Conservation (phyloP, 2,329 filamentous ascomycete genomes). For the Emericellopsis atlantica region DNA sequence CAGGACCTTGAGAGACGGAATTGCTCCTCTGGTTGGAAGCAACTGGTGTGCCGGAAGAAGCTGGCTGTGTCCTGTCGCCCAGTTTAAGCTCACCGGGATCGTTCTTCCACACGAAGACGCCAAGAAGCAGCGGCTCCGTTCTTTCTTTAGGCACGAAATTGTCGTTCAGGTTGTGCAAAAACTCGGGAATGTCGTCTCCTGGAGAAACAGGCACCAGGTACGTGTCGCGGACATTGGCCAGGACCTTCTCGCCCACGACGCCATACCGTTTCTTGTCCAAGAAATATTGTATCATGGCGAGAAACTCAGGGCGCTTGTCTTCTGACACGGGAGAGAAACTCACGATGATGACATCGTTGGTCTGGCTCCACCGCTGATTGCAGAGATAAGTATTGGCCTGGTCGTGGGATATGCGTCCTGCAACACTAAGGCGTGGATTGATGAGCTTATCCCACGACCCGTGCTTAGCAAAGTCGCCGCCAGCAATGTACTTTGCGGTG, state of each 20-base stretch:
- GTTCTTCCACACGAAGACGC: slow-evolving; percentile 74
- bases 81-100: slow-evolving; percentile 15
- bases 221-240: slow-evolving; percentile 71
- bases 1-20: slow-evolving; percentile 31
- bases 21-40: slow-evolving; percentile 25
- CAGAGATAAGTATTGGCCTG: slow-evolving; percentile 87
- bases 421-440: slow-evolving; percentile 55
- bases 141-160: slow-evolving; percentile 63
- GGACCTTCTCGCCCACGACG: slow-evolving; percentile 66
- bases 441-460: slow-evolving; percentile 65
- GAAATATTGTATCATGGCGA: slow-evolving; percentile 81
- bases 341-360: slow-evolving; percentile 75
- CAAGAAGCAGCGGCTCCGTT: slow-evolving; percentile 64
- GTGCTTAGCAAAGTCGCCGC: slow-evolving; percentile 54
- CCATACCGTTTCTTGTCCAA: slow-evolving; percentile 70
- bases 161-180: slow-evolving; percentile 78
- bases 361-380: slow-evolving; percentile 67
- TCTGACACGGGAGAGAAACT: slow-evolving; percentile 53
- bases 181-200: slow-evolving; percentile 62
- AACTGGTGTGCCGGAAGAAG: background rate
- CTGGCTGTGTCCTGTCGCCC: background rate
- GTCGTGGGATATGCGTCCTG: slow-evolving; percentile 68
- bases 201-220: slow-evolving; percentile 80
- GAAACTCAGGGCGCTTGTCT: slow-evolving; percentile 47
- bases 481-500: slow-evolving; percentile 72